Conservation (phyloP, 495 filamentous ascomycete species). For the Penicillium bovifimosum region DNA sequence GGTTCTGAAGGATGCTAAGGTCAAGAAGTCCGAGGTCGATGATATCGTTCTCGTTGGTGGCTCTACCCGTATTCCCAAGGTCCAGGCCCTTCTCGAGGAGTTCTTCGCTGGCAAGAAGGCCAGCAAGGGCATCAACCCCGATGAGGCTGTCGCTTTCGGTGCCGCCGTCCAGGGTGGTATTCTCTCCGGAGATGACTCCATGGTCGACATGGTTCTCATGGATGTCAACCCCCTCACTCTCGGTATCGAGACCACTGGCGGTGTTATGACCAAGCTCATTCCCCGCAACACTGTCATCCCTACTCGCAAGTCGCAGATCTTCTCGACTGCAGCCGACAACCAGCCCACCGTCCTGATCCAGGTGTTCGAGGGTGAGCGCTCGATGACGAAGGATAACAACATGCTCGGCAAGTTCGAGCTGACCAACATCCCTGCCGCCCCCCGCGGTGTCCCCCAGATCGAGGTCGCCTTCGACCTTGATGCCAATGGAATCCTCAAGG, state of each 20-base stretch:
- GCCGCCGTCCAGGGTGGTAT: constrained; percentile 97
- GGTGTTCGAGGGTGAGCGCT: constrained; percentile 93
- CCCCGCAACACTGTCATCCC: constrained; percentile 93
- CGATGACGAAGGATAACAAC: constrained; percentile 97
- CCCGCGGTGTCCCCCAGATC: constrained; percentile 94
- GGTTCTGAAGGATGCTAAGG: constrained; percentile 87
- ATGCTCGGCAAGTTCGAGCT: constrained; percentile 96
- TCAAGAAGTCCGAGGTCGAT: constrained; percentile 79
- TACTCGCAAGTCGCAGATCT: constrained; percentile 95
- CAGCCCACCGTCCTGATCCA: constrained; percentile 96
- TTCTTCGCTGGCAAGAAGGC: constrained; percentile 92
- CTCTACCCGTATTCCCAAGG: constrained; percentile 96
- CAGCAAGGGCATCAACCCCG: constrained; percentile 97
- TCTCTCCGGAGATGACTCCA: constrained; percentile 78
- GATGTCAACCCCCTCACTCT: constrained; percentile 97
- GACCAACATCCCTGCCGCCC: constrained; percentile 88
- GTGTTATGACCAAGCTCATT: constrained; percentile 97
- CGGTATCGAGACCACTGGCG: constrained; percentile 97
- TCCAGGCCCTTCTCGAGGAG: constrained; percentile 89
- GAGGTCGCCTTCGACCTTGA: constrained; percentile 97
- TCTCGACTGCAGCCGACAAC: constrained; percentile 97
- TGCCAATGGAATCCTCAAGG: constrained; percentile 96
- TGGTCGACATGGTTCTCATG: constrained; percentile 80
- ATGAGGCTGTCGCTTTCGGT: constrained; percentile 96
- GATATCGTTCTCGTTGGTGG: constrained; percentile 91